Evolutionary conservation across 2,329 filamentous ascomycete species (phyloP).

Genomic region (Madurella mycetomatis): DNA sequence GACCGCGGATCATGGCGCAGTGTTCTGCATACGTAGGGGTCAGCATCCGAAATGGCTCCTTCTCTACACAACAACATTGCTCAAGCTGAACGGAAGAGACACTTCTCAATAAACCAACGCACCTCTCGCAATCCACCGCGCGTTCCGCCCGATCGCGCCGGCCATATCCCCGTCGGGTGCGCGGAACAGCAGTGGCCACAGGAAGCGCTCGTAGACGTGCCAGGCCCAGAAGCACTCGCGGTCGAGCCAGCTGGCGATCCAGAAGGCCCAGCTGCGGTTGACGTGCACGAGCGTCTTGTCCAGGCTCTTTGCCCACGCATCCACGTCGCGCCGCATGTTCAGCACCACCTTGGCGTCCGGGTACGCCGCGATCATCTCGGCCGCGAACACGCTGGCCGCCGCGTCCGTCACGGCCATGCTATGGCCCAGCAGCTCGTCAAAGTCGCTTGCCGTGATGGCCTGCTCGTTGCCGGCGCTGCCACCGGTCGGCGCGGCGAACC

Average conservation of each 20-base stretch:
- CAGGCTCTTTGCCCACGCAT: constrained; percentile 37
- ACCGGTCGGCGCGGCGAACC: not conserved
- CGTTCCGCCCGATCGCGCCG: constrained; percentile 27
- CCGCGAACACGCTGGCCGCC: constrained; percentile 31
- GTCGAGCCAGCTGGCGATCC: constrained; percentile 28
- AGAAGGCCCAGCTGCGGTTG: constrained; percentile 29
- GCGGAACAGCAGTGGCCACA: constrained; percentile 30
- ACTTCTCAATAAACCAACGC: not conserved
- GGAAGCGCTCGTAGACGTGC: constrained; percentile 29
- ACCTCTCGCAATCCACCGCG: constrained; percentile 29
- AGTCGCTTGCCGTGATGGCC: constrained; percentile 18
- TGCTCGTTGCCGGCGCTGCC: not conserved
- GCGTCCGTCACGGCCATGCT: constrained; percentile 24
- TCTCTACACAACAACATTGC: too few species aligned
- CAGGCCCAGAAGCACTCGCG: constrained; percentile 32
- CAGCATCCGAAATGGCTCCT: not conserved
- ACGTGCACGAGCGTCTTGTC: constrained; percentile 25
- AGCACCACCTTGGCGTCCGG: constrained; percentile 23
- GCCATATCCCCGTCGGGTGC: constrained; percentile 29
- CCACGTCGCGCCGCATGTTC: constrained; percentile 35
- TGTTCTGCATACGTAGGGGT: constrained; percentile 28
- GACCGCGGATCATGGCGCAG: constrained; percentile 31
- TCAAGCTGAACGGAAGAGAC: not conserved
- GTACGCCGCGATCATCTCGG: constrained; percentile 40
- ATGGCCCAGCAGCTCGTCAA: constrained; percentile 23